phyloP scores from a whole-genome alignment of 1,284 basidiomycete genomes.

The Ustilago curta region DNA sequence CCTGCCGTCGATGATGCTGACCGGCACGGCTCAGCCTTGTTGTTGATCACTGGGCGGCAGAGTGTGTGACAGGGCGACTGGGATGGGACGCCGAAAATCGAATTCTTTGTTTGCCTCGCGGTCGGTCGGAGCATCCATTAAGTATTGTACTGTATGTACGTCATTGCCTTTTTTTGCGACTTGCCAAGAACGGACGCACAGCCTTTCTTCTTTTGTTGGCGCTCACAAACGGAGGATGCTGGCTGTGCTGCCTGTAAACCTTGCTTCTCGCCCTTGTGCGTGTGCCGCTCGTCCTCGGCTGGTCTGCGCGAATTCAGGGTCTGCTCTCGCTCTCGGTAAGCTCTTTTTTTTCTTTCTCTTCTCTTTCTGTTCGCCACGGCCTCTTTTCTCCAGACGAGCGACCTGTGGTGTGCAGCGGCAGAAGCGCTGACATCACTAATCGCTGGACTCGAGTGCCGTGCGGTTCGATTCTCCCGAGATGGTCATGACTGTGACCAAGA shows the following conservation, averaged over 20 bases:
- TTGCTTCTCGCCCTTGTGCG: no score
- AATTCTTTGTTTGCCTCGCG: no score
- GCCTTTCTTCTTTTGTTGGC: conserved; percentile 3
- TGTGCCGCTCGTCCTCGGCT: background rate
- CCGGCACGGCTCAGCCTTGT: no score
- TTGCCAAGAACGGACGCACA: conserved; percentile 1
- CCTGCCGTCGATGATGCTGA: no score
- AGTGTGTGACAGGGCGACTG: no score
- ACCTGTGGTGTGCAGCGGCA: background rate
- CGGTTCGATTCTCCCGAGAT: no score
- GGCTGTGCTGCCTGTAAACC: conserved; percentile 1
- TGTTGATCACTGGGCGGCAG: no score
- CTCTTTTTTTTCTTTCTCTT: no score
- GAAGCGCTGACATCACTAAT: conserved; percentile 15
- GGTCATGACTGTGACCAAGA: no score
- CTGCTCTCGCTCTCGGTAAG: background rate
- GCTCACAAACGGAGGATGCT: background rate
- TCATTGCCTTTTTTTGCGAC: background rate
- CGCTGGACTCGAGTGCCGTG: background rate
- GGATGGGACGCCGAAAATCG: no score
- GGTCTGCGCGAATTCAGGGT: conserved; percentile 1
- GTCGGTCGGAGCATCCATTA: no score
- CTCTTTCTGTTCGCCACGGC: background rate
- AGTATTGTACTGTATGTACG: background rate
- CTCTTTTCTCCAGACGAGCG: conserved; percentile 2